These are phyloP conservation scores for Candida coquimbonensis DNA, from an alignment of 805 yeast species.

Conservation along the genomic window DNA sequence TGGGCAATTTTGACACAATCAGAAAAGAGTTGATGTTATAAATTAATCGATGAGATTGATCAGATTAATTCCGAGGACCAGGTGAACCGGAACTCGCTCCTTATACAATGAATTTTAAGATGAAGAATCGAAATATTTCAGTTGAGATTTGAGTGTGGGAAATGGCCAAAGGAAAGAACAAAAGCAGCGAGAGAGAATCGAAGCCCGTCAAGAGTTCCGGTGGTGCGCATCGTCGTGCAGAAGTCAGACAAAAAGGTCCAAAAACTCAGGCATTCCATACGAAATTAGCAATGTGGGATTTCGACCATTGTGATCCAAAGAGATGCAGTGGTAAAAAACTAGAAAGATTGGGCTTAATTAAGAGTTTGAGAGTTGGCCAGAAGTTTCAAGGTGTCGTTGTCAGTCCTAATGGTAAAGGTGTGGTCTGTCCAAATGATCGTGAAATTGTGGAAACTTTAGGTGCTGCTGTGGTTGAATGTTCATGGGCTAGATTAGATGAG, in stretches of 20 bases:
- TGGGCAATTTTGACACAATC: not conserved
- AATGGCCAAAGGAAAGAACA: conserved; percentile 40
- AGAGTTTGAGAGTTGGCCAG: conserved; percentile 80
- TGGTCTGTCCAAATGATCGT: conserved; percentile 83
- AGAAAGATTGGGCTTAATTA: conserved; percentile 80
- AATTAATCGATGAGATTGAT: not conserved
- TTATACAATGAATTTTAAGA: too few relatives aligned
- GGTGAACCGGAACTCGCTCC: not conserved
- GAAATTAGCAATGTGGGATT: conserved; percentile 97
- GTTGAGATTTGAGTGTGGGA: too few relatives aligned
- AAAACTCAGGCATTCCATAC: conserved; percentile 49
- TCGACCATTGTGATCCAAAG: conserved; percentile 97
- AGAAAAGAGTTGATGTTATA: not conserved
- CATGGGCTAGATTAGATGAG: conserved; percentile 97
- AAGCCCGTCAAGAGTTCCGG: conserved; percentile 34
- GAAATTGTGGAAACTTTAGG: conserved; percentile 74
- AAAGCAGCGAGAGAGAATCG: conserved; percentile 34
- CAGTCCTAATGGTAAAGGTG: conserved; percentile 76
- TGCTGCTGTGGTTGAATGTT: conserved; percentile 97
- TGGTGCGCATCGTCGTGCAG: conserved; percentile 45
- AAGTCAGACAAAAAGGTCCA: conserved; percentile 23
- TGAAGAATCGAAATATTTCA: too few relatives aligned
- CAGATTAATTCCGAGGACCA: not conserved
- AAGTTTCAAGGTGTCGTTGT: conserved; percentile 88
- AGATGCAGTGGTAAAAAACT: conserved; percentile 93